Percentiles rank a stretch among this genome's conserved stretches.
These are phyloP conservation scores for Paracorniculantispora psalliotae DNA, from an alignment of 2,329 filamentous ascomycete genomes.

Conservation along the genomic window DNA sequence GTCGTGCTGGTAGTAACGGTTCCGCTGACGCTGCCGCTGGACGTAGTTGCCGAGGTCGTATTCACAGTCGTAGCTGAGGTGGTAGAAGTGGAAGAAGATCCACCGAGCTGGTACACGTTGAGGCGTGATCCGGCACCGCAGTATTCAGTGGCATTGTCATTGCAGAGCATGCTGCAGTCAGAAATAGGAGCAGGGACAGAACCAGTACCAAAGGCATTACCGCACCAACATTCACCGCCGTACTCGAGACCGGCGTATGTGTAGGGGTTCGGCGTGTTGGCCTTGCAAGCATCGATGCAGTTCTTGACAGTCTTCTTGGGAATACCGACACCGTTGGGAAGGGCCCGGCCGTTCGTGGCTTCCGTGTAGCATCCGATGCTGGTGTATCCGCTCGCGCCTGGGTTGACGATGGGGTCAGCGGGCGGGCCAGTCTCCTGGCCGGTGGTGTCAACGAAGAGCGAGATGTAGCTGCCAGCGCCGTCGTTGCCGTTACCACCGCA, in stretches of 20 bases:
- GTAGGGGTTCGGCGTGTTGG: conserved; percentile 16
- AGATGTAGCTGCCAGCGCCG: conserved; percentile 39
- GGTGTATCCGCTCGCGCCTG: conserved; percentile 30
- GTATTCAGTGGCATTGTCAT: conserved; percentile 31
- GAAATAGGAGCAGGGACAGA: conserved; percentile 24
- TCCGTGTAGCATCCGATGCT: conserved; percentile 38
- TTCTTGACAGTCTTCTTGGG: conserved; percentile 27
- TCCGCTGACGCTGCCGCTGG: not conserved
- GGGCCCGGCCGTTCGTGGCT: conserved; percentile 26
- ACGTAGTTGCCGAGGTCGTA: conserved; percentile 25
- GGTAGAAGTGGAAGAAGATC: not conserved
- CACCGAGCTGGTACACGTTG: conserved; percentile 30
- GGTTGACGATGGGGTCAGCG: conserved; percentile 30
- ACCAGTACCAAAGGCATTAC: conserved; percentile 24
- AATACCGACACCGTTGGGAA: conserved; percentile 22
- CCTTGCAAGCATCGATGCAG: conserved; percentile 31
- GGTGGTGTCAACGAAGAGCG: conserved; percentile 38
- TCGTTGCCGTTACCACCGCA: conserved; percentile 47
- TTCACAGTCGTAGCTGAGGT: conserved; percentile 21
- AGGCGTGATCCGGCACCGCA: conserved; percentile 32
- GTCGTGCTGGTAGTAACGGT: conserved; percentile 18
- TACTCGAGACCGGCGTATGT: conserved; percentile 33
- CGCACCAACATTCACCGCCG: conserved; percentile 38
- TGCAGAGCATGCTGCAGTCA: conserved; percentile 33
- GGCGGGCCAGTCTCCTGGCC: conserved; percentile 17